These are phyloP conservation scores for Fusarium verrucosum DNA, from an alignment of 2,329 filamentous ascomycete species.

Conservation along the genomic window DNA sequence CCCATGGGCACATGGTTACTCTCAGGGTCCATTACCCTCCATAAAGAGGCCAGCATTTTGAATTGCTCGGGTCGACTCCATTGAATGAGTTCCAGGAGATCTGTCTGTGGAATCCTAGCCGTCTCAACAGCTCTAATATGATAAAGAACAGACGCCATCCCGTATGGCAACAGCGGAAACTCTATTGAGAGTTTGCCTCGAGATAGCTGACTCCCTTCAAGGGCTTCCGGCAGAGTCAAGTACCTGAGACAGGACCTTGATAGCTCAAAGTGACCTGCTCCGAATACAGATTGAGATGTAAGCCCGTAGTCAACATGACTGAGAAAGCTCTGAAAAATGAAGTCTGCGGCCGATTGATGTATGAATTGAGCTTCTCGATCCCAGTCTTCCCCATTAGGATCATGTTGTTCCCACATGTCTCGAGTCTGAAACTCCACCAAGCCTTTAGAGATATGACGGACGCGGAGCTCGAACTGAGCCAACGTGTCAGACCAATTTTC, in stretches of 20 bases:
- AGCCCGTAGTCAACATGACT: fast-evolving
- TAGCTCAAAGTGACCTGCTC: fast-evolving
- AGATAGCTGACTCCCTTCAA: fast-evolving
- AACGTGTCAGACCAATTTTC: fast-evolving
- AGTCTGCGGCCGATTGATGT: not conserved
- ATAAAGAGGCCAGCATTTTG: fast-evolving
- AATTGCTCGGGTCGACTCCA: fast-evolving
- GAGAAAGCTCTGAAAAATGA: not conserved
- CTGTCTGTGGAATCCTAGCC: fast-evolving
- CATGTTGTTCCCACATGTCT: not conserved
- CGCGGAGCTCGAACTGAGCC: not conserved
- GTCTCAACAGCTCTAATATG: not conserved
- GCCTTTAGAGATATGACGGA: not conserved
- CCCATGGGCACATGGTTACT: not conserved
- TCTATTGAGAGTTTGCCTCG: fast-evolving
- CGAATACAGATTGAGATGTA: fast-evolving
- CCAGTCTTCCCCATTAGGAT: not conserved
- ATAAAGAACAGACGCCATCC: fast-evolving
- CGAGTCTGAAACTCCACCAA: not conserved
- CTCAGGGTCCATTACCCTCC: not conserved
- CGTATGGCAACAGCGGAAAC: not conserved
- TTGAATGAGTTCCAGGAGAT: not conserved
- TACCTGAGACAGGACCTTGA: not conserved
- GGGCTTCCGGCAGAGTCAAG: fast-evolving
- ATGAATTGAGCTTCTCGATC: not conserved